phyloP scores from a whole-genome alignment of 345 rosid genomes.

The Eutrema japonicum region DNA sequence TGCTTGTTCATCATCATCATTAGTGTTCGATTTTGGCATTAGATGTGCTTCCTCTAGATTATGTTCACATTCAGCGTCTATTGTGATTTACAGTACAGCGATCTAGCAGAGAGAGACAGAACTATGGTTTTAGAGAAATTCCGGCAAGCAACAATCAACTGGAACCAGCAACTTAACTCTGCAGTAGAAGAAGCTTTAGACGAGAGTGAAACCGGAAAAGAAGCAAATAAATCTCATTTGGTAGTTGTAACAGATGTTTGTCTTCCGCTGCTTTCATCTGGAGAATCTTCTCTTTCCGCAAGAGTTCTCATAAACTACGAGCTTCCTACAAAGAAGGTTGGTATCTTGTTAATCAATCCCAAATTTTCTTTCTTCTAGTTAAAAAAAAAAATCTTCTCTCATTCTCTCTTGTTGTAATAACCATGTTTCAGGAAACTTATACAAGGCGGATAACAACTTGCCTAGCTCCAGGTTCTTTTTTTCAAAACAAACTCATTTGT shows the following conservation, averaged over 20 bases:
- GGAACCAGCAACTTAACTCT: conserved; percentile 64
- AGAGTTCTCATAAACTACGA: conserved; percentile 83
- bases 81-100: conserved; percentile 64
- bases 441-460: conserved; percentile 73
- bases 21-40: not conserved
- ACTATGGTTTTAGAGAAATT: conserved; percentile 58
- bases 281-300: conserved; percentile 69
- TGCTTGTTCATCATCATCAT: not conserved
- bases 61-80: not conserved
- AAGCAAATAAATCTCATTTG: conserved; percentile 62
- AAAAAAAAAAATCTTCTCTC: not conserved
- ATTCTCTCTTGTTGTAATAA: not conserved
- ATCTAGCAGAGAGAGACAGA: conserved; percentile 69
- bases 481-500: not conserved
- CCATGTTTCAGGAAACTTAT: conserved; percentile 73
- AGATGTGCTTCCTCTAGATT: too few relatives aligned
- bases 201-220: conserved; percentile 46
- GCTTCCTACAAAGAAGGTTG: conserved; percentile 79
- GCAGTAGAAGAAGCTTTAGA: conserved; percentile 48
- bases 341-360: not conserved
- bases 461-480: conserved; percentile 74
- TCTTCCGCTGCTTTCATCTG: conserved; percentile 68
- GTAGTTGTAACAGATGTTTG: conserved; percentile 82
- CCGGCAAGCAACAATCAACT: conserved; percentile 55
- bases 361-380: not conserved